A percentile compares a stretch with the other conserved stretches of the same genome.
Evolutionary conservation across 2,329 filamentous ascomycete species (phyloP).

Genomic region (Phaeosphaeriaceae sp.): DNA sequence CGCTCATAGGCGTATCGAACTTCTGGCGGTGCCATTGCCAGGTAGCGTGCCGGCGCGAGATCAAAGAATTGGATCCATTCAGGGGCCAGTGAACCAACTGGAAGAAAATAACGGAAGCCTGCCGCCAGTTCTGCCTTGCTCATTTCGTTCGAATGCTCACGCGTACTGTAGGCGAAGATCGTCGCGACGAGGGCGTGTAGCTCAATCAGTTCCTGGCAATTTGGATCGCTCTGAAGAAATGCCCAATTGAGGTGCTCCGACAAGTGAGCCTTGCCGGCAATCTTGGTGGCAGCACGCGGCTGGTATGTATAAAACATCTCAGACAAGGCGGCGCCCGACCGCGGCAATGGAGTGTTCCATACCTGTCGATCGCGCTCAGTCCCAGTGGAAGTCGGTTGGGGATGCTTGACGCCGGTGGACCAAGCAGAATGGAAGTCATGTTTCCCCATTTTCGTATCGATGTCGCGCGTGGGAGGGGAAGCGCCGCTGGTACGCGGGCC

Average conservation of each 20-base stretch:
- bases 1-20: conserved; percentile 4
- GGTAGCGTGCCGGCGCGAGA: conserved; percentile 1
- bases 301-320: neutral
- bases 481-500: too few relatives aligned
- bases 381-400: too few relatives aligned
- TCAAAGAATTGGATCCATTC: conserved; percentile 11
- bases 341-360: neutral
- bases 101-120: conserved; percentile 11
- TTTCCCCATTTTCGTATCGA: too few relatives aligned
- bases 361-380: too few relatives aligned
- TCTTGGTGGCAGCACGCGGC: neutral
- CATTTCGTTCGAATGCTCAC: neutral
- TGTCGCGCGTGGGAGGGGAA: too few relatives aligned
- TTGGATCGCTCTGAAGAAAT: neutral
- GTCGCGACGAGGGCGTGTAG: neutral
- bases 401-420: too few relatives aligned
- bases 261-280: neutral
- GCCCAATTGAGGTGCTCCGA: neutral
- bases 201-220: neutral
- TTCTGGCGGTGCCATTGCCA: conserved; percentile 1
- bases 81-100: conserved; percentile 1
- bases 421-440: too few relatives aligned
- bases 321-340: neutral
- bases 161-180: neutral
- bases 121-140: conserved; percentile 1